Percentiles rank a stretch among this genome's conserved stretches.
Conservation (phyloP, 352 stramenopile species). For the Phytopythium montanum region DNA sequence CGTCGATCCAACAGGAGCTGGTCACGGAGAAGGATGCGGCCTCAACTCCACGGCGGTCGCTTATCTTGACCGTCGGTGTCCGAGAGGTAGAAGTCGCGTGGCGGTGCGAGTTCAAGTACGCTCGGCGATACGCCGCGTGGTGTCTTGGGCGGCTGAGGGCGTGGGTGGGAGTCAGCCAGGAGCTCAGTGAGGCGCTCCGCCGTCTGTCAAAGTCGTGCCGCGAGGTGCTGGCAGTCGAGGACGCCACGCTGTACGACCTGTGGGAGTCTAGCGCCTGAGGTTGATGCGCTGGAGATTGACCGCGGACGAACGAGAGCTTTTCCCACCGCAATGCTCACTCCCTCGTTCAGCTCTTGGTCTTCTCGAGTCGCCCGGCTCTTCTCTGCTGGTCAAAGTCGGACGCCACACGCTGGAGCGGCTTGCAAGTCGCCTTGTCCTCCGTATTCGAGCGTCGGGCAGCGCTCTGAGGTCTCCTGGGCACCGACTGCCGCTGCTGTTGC, state of each 20-base stretch:
- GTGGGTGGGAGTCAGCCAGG: background rate
- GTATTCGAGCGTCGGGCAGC: slow-evolving; percentile 7
- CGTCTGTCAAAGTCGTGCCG: background rate
- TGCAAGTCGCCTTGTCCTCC: background rate
- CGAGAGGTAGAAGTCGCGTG: slow-evolving; percentile 43
- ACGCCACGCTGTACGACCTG: background rate
- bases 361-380: background rate
- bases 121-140: slow-evolving; percentile 51
- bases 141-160: slow-evolving; percentile 20
- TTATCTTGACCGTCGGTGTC: slow-evolving; percentile 17
- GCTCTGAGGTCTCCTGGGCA: slow-evolving; percentile 1
- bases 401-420: slow-evolving; percentile 12
- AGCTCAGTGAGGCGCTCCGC: background rate
- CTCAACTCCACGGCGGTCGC: background rate
- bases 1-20: background rate
- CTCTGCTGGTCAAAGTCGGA: slow-evolving; percentile 10
- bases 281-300: too few species aligned
- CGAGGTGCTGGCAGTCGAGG: background rate
- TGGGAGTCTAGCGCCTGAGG: background rate
- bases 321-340: too few species aligned
- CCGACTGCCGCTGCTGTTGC: slow-evolving; percentile 8
- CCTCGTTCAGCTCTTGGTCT: background rate
- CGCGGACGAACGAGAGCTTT: too few species aligned
- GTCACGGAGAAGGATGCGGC: background rate
- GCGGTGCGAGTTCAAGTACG: slow-evolving; percentile 33